Conservation (phyloP, 805 yeast genomes). For the Candida montana region DNA sequence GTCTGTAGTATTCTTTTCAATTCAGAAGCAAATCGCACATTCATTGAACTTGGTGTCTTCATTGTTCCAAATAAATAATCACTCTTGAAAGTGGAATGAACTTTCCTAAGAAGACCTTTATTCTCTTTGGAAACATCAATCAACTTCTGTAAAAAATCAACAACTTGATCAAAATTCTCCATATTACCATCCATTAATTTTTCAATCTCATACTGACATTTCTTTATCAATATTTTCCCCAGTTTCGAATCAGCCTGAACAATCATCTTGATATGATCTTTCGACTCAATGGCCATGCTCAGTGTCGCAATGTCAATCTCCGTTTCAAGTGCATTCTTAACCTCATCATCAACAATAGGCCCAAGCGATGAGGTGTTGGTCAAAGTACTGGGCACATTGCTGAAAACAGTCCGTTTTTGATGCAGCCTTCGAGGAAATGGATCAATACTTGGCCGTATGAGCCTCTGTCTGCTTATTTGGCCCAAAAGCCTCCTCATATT, state of each 20-base stretch:
- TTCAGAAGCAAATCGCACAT: background rate
- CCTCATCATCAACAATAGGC: background rate
- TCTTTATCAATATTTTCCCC: background rate
- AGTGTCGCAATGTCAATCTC: background rate
- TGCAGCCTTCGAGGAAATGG: background rate
- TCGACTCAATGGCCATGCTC: background rate
- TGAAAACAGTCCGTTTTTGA: background rate
- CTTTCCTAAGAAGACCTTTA: background rate
- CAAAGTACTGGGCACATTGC: background rate
- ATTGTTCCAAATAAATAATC: constrained; percentile 1
- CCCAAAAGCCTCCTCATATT: background rate
- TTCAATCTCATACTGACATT: constrained; percentile 1
- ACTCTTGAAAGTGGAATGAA: background rate
- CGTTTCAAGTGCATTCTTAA: background rate
- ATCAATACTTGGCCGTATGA: background rate
- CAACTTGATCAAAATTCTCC: background rate
- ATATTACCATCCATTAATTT: constrained; percentile 1
- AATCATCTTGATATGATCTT: background rate
- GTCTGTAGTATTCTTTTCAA: background rate
- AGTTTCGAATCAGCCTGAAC: background rate
- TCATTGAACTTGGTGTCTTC: background rate
- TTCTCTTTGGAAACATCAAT: background rate
- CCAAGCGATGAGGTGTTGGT: background rate
- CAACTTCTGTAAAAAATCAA: background rate
- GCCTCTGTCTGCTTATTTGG: background rate